Evolutionary conservation across 1,139 yeast species (phyloP).

Genomic region (Suhomyces anneliseae): DNA sequence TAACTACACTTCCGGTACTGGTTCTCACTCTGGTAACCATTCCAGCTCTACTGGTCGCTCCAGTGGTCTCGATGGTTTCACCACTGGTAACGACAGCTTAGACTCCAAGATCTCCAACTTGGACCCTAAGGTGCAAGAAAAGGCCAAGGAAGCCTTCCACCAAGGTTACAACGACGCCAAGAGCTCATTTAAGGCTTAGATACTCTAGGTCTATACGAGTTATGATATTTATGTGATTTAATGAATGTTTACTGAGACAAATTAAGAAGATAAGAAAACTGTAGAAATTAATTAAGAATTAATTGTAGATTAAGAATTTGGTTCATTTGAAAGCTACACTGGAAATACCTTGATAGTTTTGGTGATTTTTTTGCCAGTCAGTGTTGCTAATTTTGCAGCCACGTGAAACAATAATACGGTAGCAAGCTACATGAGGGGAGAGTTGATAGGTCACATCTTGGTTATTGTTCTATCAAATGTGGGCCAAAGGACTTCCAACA

Average conservation of each 20-base stretch:
- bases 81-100: constrained; percentile 37
- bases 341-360: too few species aligned
- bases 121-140: constrained; percentile 34
- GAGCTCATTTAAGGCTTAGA: constrained; percentile 21
- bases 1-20: neutral
- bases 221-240: neutral
- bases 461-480: too few species aligned
- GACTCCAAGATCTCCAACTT: constrained; percentile 35
- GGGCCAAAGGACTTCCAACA: too few species aligned
- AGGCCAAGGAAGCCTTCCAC: constrained; percentile 41
- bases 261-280: too few species aligned
- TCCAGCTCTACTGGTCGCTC: neutral
- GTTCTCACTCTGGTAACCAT: neutral
- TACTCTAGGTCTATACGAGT: neutral
- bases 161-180: constrained; percentile 40
- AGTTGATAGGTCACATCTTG: too few species aligned
- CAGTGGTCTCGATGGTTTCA: constrained; percentile 20
- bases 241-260: neutral
- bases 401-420: too few species aligned
- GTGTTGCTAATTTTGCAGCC: too few species aligned
- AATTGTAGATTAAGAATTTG: too few species aligned
- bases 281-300: too few species aligned
- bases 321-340: too few species aligned
- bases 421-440: too few species aligned
- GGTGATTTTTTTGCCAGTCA: too few species aligned